Conservation (phyloP, 495 filamentous ascomycete species). For the Xylaria cubensis region DNA sequence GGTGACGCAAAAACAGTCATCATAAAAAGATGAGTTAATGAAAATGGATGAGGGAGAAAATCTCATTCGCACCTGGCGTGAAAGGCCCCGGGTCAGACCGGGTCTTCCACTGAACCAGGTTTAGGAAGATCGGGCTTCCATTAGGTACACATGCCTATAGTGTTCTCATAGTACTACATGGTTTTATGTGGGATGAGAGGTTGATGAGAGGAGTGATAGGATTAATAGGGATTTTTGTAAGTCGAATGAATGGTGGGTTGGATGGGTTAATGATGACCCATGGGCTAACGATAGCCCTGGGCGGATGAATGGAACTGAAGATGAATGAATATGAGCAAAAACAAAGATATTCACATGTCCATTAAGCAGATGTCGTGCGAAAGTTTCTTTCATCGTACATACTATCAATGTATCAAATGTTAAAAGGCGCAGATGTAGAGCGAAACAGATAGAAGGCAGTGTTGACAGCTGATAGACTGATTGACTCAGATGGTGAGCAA, state of each 20-base stretch:
- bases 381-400: too few relatives aligned
- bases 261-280: neutral
- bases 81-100: neutral
- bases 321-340: neutral
- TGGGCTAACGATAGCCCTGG: neutral
- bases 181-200: neutral
- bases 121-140: neutral
- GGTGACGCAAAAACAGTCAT: neutral
- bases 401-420: too few relatives aligned
- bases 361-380: neutral
- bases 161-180: neutral
- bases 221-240: slow-evolving; percentile 10
- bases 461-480: slow-evolving; percentile 20
- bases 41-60: neutral
- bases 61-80: neutral
- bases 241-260: neutral
- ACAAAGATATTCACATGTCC: neutral
- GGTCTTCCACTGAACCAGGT: neutral
- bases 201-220: neutral
- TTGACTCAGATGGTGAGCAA: slow-evolving; percentile 3
- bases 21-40: neutral
- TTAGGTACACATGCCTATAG: slow-evolving; percentile 27
- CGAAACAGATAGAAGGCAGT: slow-evolving; percentile 23
- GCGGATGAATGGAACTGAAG: neutral
- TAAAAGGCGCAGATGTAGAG: neutral